Conservation (phyloP, 1,284 basidiomycete genomes). For the Tilletia horrida region DNA sequence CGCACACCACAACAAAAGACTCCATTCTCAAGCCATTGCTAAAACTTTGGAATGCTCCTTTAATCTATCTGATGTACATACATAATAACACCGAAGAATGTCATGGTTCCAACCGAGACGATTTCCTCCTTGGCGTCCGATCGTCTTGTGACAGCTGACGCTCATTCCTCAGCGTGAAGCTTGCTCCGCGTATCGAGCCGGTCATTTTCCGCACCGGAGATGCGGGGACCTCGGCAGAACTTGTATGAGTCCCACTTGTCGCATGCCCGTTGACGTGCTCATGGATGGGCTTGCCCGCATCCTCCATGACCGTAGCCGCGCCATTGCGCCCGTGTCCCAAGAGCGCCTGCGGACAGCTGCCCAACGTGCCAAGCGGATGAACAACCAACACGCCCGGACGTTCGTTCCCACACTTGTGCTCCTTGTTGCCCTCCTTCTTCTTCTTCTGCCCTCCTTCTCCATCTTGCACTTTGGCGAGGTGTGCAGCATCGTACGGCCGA, state of each 20-base stretch:
- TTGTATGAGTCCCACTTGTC: no score
- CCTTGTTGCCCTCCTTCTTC: not conserved
- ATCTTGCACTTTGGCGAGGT: not conserved
- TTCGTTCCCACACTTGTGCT: not conserved
- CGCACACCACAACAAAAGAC: no score
- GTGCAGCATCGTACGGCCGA: not conserved
- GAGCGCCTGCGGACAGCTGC: conserved; percentile 6
- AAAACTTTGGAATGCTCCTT: no score
- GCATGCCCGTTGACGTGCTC: not conserved
- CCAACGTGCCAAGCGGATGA: conserved; percentile 5
- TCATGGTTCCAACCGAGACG: conserved; percentile 2
- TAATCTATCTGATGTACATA: no score
- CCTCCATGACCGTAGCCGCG: not conserved
- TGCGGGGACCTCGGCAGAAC: not conserved
- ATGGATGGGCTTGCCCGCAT: not conserved
- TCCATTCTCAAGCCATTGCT: no score
- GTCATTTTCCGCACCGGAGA: not conserved
- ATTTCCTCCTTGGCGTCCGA: not conserved
- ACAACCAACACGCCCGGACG: conserved; percentile 6
- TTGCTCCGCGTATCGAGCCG: conserved; percentile 8
- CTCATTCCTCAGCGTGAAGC: not conserved
- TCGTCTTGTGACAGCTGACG: conserved; percentile 11
- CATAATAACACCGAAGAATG: no score
- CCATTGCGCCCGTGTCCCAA: not conserved
- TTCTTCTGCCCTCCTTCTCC: no score